Base-by-base conservation (phyloP, 306 rosid genomes). In the Trifolium subterraneum region DNA sequence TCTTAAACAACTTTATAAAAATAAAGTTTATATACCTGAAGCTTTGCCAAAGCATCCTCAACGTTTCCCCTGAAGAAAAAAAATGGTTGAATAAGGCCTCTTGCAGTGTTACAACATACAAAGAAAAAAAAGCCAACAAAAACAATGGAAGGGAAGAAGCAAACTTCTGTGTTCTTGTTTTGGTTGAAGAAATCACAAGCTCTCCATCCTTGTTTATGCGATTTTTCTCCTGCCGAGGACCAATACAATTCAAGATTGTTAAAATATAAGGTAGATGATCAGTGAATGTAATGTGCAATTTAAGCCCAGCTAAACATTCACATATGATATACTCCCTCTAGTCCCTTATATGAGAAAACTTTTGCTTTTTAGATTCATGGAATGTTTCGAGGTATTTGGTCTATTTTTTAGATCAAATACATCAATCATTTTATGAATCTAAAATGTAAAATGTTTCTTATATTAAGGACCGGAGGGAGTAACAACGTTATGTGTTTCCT, bases 161-260 rank as follows among this genome's bases (percentile, higher is more conserved):
- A 68, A 70, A 93, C 98, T 91, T 91, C 71, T 89, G 97, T 1
- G 98, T 93, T 80, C 97, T 87, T 67, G 98, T 93, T 85, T 81
- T 93, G 27, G 98, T 93, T 47, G 97, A 93, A 61, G 98, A 89
- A 75, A 93, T 88, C 81, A 93, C 98, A 51, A 91, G 98, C 72
- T 93, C 98, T 70, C 97, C 97, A 60, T 93, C 98, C 85, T 87
- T 89, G 86, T 91, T 89, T 61, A 93, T 89, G 15, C 97, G 94
- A 73, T 93, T 93, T 81, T 93, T 93, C 85, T 93, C 98, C 98
- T 91, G 85, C 67, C 25, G 71, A 83, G 64, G 50, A 82, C 72
- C 74, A 76, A 79, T 68, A 54, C 35, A 77, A 66, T 38, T 72
- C 71, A 75, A 44, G 25, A 70, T 61, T 29, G 23, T 36, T 50